Conservation (phyloP, 805 yeast species). For the Candida yuanshanica region DNA sequence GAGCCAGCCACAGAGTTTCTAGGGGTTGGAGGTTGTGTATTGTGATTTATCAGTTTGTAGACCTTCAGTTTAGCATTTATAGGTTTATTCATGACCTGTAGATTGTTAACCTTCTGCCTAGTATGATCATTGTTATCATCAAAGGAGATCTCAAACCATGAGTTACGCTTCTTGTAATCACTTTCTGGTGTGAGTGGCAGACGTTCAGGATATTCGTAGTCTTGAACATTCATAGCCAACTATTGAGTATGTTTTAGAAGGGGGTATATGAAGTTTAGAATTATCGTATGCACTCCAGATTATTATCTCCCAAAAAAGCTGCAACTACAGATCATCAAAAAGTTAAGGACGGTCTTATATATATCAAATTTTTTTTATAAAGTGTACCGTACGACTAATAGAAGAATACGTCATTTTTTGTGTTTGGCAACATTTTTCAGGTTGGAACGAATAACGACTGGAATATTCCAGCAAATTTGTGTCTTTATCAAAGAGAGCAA, state of each 20-base stretch:
- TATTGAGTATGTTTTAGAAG: too few relatives aligned
- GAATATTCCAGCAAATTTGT: too few relatives aligned
- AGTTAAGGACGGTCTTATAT: too few relatives aligned
- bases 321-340: too few relatives aligned
- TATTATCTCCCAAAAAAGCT: too few relatives aligned
- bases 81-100: not conserved
- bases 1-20: not conserved
- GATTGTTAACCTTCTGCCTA: not conserved
- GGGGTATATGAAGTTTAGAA: too few relatives aligned
- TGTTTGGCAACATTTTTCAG: too few relatives aligned
- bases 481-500: too few relatives aligned
- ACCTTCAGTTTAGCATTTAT: not conserved
- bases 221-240: not conserved
- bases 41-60: not conserved
- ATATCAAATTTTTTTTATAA: too few relatives aligned
- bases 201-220: not conserved
- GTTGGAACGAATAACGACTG: too few relatives aligned
- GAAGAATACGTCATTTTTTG: too few relatives aligned
- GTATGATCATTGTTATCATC: not conserved
- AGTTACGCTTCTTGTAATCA: not conserved
- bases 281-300: not conserved
- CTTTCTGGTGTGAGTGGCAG: not conserved
- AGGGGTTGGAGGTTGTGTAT: not conserved
- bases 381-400: too few relatives aligned
- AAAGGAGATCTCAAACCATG: not conserved